Evolutionary conservation across 495 filamentous ascomycete species (phyloP).

Genomic region (Aspergillus homomorphus): DNA sequence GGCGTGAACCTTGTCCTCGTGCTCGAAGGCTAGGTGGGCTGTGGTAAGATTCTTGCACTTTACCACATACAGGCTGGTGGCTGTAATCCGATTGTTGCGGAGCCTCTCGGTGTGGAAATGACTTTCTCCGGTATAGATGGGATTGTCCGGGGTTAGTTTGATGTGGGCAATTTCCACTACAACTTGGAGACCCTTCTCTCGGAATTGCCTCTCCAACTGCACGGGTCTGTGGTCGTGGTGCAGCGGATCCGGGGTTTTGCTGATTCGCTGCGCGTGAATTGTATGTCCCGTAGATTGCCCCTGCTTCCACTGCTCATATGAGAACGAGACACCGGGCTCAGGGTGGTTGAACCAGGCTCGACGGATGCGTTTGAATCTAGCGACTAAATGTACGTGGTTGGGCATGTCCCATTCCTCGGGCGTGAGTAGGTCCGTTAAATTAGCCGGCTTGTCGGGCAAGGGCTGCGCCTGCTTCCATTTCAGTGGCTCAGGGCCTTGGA

Average conservation of each 20-base stretch:
- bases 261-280: too few relatives aligned
- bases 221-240: too few relatives aligned
- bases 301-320: neutral
- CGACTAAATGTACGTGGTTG: neutral
- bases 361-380: neutral
- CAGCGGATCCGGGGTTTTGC: too few relatives aligned
- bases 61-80: slow-evolving; percentile 57
- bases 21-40: slow-evolving; percentile 44
- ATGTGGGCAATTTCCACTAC: slow-evolving; percentile 61
- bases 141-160: slow-evolving; percentile 53
- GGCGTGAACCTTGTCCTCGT: too few relatives aligned
- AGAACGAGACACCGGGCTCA: slow-evolving; percentile 9
- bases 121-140: slow-evolving; percentile 40
- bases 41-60: slow-evolving; percentile 54
- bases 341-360: neutral
- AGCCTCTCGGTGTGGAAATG: slow-evolving; percentile 53
- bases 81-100: slow-evolving; percentile 51
- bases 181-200: slow-evolving; percentile 46
- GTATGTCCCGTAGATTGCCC: too few relatives aligned
- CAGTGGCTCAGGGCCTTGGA: slow-evolving; percentile 9
- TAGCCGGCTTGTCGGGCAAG: neutral
- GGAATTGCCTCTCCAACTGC: slow-evolving; percentile 17
- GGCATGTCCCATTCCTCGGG: neutral
- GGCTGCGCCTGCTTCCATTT: slow-evolving; percentile 1
- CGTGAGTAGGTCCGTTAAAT: neutral